These are phyloP conservation scores for Cephalotrichum gorgonifer DNA, from an alignment of 2,329 filamentous ascomycete species.

Conservation along the genomic window DNA sequence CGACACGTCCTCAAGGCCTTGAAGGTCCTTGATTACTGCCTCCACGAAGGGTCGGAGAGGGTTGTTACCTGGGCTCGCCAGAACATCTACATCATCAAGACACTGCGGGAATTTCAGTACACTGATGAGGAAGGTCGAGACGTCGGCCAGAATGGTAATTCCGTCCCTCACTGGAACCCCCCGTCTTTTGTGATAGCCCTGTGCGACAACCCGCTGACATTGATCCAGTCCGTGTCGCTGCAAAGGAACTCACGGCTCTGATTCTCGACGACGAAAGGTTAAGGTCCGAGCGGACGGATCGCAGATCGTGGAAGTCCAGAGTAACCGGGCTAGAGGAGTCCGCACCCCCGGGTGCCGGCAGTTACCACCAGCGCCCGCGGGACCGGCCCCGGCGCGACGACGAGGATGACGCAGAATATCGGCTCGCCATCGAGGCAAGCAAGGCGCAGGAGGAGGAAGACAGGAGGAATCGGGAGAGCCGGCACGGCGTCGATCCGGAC, in stretches of 20 bases:
- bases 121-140: conserved; percentile 91
- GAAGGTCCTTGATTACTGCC: conserved; percentile 94
- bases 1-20: conserved; percentile 94
- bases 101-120: conserved; percentile 91
- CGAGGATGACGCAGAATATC: conserved; percentile 85
- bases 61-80: conserved; percentile 97
- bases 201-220: background rate
- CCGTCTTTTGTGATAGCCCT: background rate
- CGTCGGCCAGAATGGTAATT: conserved; percentile 88
- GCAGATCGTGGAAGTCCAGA: conserved; percentile 92
- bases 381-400: conserved; percentile 47
- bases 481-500: conserved; percentile 39
- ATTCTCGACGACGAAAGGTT: conserved; percentile 90
- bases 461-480: conserved; percentile 57
- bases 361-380: conserved; percentile 26
- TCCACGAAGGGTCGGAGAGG: conserved; percentile 93
- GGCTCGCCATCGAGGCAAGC: conserved; percentile 85
- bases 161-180: background rate
- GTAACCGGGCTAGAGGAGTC: conserved; percentile 89
- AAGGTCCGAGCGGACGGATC: conserved; percentile 78
- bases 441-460: conserved; percentile 94
- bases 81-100: conserved; percentile 98
- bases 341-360: conserved; percentile 33
- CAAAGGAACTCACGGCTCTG: conserved; percentile 87
- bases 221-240: conserved; percentile 73